A percentile compares a stretch with the other conserved stretches of the same genome.
These are phyloP conservation scores for Neostapfia colusana DNA, from an alignment of 176 grass and related monocot species.

Conservation along the genomic window DNA sequence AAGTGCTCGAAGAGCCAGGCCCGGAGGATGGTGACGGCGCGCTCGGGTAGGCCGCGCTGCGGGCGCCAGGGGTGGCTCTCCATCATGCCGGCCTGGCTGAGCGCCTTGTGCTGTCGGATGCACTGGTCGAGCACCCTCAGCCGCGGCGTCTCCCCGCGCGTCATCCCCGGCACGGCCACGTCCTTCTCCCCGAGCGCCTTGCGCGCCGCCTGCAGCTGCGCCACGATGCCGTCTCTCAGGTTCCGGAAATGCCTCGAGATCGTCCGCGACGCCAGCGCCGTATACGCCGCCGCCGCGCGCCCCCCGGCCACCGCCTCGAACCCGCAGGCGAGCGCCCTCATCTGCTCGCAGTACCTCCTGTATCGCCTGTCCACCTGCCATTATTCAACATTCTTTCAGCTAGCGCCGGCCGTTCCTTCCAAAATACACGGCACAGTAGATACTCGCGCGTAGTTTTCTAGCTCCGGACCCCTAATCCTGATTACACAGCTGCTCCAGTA, in stretches of 20 bases:
- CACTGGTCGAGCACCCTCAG: slow-evolving; percentile 81
- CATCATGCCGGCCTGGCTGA: slow-evolving; percentile 60
- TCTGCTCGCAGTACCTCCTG: slow-evolving; percentile 84
- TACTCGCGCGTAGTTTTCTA: too few relatives aligned
- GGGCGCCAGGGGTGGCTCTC: slow-evolving; percentile 83
- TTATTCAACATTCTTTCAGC: neutral
- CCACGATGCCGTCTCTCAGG: slow-evolving; percentile 72
- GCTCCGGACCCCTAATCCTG: too few relatives aligned
- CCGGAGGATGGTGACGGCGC: slow-evolving; percentile 82
- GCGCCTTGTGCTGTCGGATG: slow-evolving; percentile 69
- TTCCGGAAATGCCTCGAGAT: slow-evolving; percentile 83
- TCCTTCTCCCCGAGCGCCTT: slow-evolving; percentile 83
- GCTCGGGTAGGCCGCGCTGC: slow-evolving; percentile 75
- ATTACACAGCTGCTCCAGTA: too few relatives aligned
- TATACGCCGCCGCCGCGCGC: slow-evolving; percentile 65
- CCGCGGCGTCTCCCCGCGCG: slow-evolving; percentile 71
- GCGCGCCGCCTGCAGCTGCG: slow-evolving; percentile 50
- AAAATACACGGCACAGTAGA: too few relatives aligned
- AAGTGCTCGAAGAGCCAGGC: slow-evolving; percentile 96
- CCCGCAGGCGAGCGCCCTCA: slow-evolving; percentile 49
- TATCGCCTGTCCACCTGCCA: slow-evolving; percentile 82
- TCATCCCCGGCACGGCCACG: slow-evolving; percentile 42
- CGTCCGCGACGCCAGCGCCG: slow-evolving; percentile 61
- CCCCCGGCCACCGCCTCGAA: slow-evolving; percentile 79
- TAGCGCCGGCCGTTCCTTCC: too few relatives aligned